Base-by-base conservation (phyloP, 2,329 filamentous ascomycete genomes). In the Thelonectria rubi region DNA sequence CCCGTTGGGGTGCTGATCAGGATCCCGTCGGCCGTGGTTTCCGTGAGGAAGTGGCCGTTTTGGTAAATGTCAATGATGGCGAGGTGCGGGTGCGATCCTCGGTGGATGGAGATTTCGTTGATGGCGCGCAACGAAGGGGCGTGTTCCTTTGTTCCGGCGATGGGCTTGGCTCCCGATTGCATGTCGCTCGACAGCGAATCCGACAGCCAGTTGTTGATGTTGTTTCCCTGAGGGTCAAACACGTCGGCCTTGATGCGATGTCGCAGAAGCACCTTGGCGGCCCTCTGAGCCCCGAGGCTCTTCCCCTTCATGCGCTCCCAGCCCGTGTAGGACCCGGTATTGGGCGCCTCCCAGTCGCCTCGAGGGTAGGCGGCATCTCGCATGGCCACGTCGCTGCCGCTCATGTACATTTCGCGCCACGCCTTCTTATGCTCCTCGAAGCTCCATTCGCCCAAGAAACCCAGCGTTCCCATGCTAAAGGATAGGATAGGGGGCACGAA, bases 371-470 rank as follows among this genome's bases (percentile, higher is more conserved):
- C 77, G 14, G 76, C 76, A 54, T 80, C 83, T 64, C 79, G 82
- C 66, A 78, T 78, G 2, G 80, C 75, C 9, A 86, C 84, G 46
- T 80, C 78, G 65, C 84, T 86, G 2, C 86, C 86, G 69, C 84
- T 87, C 91, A 97, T 96, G 79, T 96, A 97, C 55, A 95, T 92
- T 74, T 97, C 92, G 50, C 93, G 84, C 80, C 96, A 97, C 0
- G 95, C 95, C 50, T 92, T 86, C 78, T 97, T 97, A 79, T 96
- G 92, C 71, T 98, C 94, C 7, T 84, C 83, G 74, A 98, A 98
- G 71, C 95, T 96, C 94, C 94, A 99, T 77, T 98, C 94, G 15
- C 94, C 94, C 8, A 99, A 80, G 69, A 99, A 99, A 0, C 95
- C 95, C 1, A 99, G 81, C 0, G 94, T 96, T 6, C 95, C 95